Base-by-base conservation (phyloP, 768 basidiomycete genomes). In the Amanita pallidorosea region DNA sequence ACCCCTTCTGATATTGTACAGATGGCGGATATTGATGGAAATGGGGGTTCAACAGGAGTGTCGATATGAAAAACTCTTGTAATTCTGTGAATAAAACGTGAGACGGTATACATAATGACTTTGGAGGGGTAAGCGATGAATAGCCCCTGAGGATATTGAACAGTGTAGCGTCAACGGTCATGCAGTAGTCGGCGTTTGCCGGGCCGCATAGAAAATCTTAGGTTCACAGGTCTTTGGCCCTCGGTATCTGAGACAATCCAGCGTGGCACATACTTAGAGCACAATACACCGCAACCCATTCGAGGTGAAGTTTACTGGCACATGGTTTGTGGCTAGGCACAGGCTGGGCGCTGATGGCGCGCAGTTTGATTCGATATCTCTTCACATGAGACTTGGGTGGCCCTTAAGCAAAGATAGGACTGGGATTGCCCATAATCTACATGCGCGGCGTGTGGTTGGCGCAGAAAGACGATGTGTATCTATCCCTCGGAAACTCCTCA, bases 11-110 rank as follows among this genome's bases (percentile, higher is more conserved):
- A 55, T 83, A 87, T 55, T 76, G 70, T 15, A 56, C 54, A 0
- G 86, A 82, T 0, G 86, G 85, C 4, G 85, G 76, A 57, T 81
- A 87, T 23, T 58, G 57, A 46, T 63, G 56, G 36, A 85, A 74
- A 58, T 85, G 83, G 6, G 63, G 54, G 56, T 74, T 71, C 7
- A 73, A 57, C 15, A 88, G 65, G 45, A 90, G 63, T 18, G 61
- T 57, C 23, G 70, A 58, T 49, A 88, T 59, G 18, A 88, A 60
- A 58, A 82, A 82, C 4, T 67, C 57, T 54, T 88, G 83, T 27
- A 78, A 60, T n/a, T 58, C 54, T 17, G 54, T 25, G 33, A 74
- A 69, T 3, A 69, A 49, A 2, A 72, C 45, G 15, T 69, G 45
- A 0, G 54, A 44, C 1, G 82, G 79, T 53, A 77, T 68, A 7